phyloP scores from a whole-genome alignment of 179 eudicot genomes.

The Actinidia chinensis region DNA sequence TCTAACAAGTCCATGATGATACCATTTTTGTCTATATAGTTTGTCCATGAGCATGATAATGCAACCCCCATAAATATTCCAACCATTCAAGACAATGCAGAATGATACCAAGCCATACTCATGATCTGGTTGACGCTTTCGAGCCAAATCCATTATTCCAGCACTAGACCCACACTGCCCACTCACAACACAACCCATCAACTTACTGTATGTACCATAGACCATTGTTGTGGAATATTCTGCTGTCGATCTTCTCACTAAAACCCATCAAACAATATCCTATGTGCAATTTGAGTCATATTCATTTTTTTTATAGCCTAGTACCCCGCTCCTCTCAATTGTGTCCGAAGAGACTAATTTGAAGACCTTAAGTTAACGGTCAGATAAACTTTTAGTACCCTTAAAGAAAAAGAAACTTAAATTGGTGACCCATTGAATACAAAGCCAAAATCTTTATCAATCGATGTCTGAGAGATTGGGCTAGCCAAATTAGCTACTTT shows the following conservation, averaged over 20 bases:
- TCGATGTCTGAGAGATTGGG: no score
- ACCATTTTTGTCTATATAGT: background rate
- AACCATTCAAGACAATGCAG: background rate
- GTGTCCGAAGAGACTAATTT: no score
- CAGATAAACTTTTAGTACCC: no score
- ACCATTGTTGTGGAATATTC: conserved; percentile 4
- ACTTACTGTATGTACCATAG: background rate
- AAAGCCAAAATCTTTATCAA: no score
- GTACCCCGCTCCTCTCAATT: no score
- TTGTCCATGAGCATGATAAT: background rate
- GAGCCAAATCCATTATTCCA: background rate
- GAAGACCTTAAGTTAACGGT: no score
- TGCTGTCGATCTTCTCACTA: background rate
- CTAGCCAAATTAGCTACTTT: no score
- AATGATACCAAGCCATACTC: background rate
- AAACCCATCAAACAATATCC: no score
- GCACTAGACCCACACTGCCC: conserved; percentile 7
- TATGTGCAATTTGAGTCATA: no score
- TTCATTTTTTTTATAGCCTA: no score
- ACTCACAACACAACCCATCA: conserved; percentile 11
- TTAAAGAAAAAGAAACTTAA: no score
- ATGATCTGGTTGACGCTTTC: background rate
- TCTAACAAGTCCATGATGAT: background rate
- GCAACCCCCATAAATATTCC: background rate
- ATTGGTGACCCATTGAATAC: no score